Conservation (phyloP, 1,284 basidiomycete genomes). For the Naganishia sp. region DNA sequence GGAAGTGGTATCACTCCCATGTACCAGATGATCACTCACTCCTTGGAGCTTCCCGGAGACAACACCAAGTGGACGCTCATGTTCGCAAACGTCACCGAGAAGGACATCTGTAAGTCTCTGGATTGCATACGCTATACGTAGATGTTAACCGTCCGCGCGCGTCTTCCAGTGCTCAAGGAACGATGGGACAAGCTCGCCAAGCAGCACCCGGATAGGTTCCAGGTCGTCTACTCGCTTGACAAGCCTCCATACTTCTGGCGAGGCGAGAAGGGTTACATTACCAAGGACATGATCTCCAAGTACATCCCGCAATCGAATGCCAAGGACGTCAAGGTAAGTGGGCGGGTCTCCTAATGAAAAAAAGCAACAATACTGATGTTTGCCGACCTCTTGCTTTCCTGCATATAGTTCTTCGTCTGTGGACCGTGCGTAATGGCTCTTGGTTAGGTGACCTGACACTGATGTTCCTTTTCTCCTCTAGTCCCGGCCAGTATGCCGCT, state of each 20-base stretch:
- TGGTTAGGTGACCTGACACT: not conserved
- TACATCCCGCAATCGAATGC: conserved; percentile 59
- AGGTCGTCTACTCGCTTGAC: conserved; percentile 85
- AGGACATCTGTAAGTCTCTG: conserved; percentile 65
- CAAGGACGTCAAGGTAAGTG: conserved; percentile 32
- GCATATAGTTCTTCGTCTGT: conserved; percentile 33
- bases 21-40: conserved; percentile 67
- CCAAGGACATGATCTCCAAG: conserved; percentile 86
- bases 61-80: conserved; percentile 89
- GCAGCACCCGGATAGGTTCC: conserved; percentile 61
- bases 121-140: conserved; percentile 20
- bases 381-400: not conserved
- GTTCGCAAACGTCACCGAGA: conserved; percentile 91
- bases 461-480: conserved; percentile 8
- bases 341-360: not conserved
- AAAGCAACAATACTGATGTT: not conserved
- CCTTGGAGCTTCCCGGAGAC: conserved; percentile 70
- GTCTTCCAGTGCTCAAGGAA: conserved; percentile 65
- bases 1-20: conserved; percentile 58
- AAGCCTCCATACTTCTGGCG: conserved; percentile 81
- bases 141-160: conserved; percentile 47
- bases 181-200: conserved; percentile 79
- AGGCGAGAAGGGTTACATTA: conserved; percentile 87
- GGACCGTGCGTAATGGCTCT: conserved; percentile 31
- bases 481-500: conserved; percentile 75